phyloP scores from a whole-genome alignment of 2,329 filamentous ascomycete species.

The Orbilia oligospora region DNA sequence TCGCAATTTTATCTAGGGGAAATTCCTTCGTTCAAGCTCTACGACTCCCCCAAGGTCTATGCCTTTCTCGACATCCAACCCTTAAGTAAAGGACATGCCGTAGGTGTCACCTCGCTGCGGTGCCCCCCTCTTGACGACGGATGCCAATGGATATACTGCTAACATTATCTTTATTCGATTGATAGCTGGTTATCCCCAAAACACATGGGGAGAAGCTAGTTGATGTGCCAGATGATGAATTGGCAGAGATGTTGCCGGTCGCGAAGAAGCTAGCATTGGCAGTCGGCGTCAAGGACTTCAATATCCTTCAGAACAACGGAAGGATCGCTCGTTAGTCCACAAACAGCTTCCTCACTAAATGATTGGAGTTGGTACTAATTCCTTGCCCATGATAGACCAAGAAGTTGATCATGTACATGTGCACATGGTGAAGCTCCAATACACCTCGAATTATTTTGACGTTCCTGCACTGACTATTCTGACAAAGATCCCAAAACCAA shows the following conservation, averaged over 20 bases:
- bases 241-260: conserved; percentile 86
- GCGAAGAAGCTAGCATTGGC: conserved; percentile 89
- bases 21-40: conserved; percentile 96
- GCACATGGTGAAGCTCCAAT: conserved; percentile 78
- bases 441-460: not conserved
- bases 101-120: conserved; percentile 69
- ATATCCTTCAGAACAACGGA: conserved; percentile 97
- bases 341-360: not conserved
- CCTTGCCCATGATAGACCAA: conserved; percentile 30
- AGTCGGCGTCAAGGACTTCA: conserved; percentile 84
- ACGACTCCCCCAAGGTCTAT: conserved; percentile 91
- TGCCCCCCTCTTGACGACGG: too few species aligned
- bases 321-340: conserved; percentile 84
- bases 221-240: conserved; percentile 91
- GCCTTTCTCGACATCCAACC: conserved; percentile 98
- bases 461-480: not conserved
- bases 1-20: conserved; percentile 74
- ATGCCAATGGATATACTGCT: conserved; percentile 19
- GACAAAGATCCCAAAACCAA: conserved; percentile 90
- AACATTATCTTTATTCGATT: conserved; percentile 76
- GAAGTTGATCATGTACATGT: conserved; percentile 79
- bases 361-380: not conserved
- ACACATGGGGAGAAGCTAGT: conserved; percentile 90
- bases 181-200: conserved; percentile 94
- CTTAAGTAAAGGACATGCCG: conserved; percentile 87